Conservation (phyloP, 345 rosid genomes). For the Passiflora organensis region DNA sequence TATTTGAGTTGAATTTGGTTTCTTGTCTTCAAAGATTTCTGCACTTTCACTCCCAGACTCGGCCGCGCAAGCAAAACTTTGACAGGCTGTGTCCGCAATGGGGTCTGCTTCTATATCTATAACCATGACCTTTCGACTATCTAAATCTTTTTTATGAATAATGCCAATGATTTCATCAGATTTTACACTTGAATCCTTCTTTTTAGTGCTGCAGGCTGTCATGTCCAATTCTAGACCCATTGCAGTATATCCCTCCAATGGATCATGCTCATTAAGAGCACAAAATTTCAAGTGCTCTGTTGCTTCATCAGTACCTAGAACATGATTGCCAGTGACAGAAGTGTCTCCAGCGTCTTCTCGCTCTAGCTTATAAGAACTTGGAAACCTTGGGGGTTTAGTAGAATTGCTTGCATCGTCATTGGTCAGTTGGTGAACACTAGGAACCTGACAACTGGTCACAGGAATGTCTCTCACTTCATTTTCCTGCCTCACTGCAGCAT, state of each 20-base stretch:
- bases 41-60: too few relatives aligned
- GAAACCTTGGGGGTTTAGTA: conserved; percentile 11
- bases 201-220: conserved; percentile 21
- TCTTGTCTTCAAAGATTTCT: conserved; percentile 13
- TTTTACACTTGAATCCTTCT: conserved; percentile 14
- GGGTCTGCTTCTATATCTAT: conserved; percentile 23
- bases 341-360: conserved; percentile 28
- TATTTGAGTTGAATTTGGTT: conserved; percentile 24
- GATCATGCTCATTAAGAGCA: conserved; percentile 33
- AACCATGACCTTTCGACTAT: conserved; percentile 18
- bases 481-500: conserved; percentile 23
- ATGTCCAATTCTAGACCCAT: conserved; percentile 15
- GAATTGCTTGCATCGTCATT: conserved; percentile 17
- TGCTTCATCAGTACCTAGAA: conserved; percentile 29
- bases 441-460: conserved; percentile 28
- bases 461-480: conserved; percentile 38
- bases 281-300: conserved; percentile 32
- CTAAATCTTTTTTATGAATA: conserved; percentile 13
- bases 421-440: conserved; percentile 18
- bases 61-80: conserved; percentile 16
- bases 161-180: conserved; percentile 19
- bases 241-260: conserved; percentile 24
- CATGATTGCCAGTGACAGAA: conserved; percentile 24
- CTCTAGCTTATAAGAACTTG: too few relatives aligned
- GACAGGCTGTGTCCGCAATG: conserved; percentile 17